phyloP scores from a whole-genome alignment of 2,329 filamentous ascomycete species.

The Paraphoma sp. region DNA sequence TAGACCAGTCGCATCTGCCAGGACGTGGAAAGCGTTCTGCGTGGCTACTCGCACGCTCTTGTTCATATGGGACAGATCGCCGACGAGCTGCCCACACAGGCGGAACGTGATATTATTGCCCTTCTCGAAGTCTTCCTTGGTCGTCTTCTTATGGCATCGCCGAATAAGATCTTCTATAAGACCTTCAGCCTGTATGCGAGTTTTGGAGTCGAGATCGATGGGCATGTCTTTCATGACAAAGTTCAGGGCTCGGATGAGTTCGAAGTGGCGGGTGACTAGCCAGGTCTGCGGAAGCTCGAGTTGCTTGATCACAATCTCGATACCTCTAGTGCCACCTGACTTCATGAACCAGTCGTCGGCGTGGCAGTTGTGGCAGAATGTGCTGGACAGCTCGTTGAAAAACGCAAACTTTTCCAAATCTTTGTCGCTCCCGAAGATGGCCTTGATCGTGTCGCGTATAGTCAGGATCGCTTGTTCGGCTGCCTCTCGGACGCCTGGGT shows the following conservation, averaged over 20 bases:
- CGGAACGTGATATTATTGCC: conserved; percentile 72
- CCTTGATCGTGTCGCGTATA: conserved; percentile 76
- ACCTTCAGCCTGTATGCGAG: conserved; percentile 79
- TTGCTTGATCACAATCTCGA: conserved; percentile 84
- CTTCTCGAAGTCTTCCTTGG: conserved; percentile 78
- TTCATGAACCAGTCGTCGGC: conserved; percentile 99
- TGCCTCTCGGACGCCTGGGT: conserved; percentile 78
- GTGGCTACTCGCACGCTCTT: conserved; percentile 90
- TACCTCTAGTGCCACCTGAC: conserved; percentile 87
- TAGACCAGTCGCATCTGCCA: conserved; percentile 77
- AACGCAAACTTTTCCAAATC: conserved; percentile 80
- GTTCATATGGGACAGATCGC: conserved; percentile 94
- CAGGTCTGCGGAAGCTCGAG: conserved; percentile 84
- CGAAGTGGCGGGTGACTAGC: conserved; percentile 81
- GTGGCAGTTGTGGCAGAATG: conserved; percentile 93
- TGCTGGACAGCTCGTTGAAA: conserved; percentile 81
- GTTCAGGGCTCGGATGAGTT: conserved; percentile 89
- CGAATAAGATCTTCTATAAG: conserved; percentile 81
- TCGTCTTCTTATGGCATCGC: conserved; percentile 78
- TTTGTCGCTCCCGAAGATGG: conserved; percentile 78
- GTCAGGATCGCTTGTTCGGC: conserved; percentile 80
- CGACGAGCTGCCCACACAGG: conserved; percentile 84
- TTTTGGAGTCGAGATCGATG: conserved; percentile 88
- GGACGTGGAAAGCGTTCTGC: conserved; percentile 78
- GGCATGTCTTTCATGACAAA: conserved; percentile 99